Evolutionary conservation across 805 yeast species (phyloP).

Genomic region (Pichia deserticola): DNA sequence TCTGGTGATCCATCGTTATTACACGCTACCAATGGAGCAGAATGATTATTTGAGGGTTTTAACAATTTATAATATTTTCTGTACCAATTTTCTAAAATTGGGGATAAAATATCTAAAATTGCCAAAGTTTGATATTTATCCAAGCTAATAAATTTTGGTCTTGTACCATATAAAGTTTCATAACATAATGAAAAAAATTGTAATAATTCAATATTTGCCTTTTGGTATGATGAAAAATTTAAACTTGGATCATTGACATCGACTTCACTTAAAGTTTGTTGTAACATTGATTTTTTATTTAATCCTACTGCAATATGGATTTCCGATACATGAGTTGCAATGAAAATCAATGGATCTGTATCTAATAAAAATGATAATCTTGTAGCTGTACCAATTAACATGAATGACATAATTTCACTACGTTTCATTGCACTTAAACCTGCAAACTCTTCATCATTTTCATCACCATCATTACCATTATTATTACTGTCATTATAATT

Average conservation of each 20-base stretch:
- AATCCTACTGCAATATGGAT: slow-evolving; percentile 75
- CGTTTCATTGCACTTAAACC: slow-evolving; percentile 82
- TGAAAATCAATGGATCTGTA: slow-evolving; percentile 60
- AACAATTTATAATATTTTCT: slow-evolving; percentile 51
- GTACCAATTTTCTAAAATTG: slow-evolving; percentile 75
- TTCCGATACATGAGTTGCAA: slow-evolving; percentile 83
- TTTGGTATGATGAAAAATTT: slow-evolving; percentile 53
- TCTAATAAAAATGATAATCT: slow-evolving; percentile 80
- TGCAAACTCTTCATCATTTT: slow-evolving; percentile 45
- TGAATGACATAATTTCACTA: slow-evolving; percentile 88
- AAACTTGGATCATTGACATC: slow-evolving; percentile 36
- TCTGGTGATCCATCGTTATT: slow-evolving; percentile 9
- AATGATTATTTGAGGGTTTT: slow-evolving; percentile 38
- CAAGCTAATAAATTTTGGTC: slow-evolving; percentile 43
- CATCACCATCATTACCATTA: background rate
- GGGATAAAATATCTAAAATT: slow-evolving; percentile 63
- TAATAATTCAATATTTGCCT: slow-evolving; percentile 72
- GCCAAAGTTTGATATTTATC: slow-evolving; percentile 62
- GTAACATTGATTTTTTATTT: slow-evolving; percentile 70
- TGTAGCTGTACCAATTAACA: slow-evolving; percentile 83
- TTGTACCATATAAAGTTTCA: slow-evolving; percentile 69
- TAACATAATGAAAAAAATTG: slow-evolving; percentile 77
- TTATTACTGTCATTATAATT: background rate
- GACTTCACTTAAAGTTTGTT: slow-evolving; percentile 63
- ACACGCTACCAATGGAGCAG: slow-evolving; percentile 13